Conservation (phyloP, 106 monocot species). For the Allium cepa region DNA sequence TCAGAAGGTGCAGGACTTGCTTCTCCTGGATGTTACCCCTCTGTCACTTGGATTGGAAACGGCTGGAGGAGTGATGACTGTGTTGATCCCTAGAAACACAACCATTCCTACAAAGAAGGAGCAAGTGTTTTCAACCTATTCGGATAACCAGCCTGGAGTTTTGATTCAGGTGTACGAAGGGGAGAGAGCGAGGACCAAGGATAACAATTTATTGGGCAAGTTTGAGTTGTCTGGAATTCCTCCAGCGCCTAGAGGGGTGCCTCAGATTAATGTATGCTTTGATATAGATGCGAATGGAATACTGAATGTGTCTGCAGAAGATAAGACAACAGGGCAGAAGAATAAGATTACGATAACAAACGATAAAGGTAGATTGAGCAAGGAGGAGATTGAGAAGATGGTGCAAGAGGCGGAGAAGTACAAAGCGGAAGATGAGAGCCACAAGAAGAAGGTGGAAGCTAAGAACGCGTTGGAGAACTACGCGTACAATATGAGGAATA, state of each 20-base stretch:
- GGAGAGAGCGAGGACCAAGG: conserved; percentile 32
- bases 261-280: conserved; percentile 43
- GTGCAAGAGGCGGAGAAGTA: conserved; percentile 5
- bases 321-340: conserved; percentile 36
- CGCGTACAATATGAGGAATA: too few species aligned
- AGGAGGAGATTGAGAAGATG: conserved; percentile 16
- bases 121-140: conserved; percentile 32
- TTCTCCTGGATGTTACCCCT: conserved; percentile 56
- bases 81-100: conserved; percentile 26
- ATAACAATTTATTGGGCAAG: conserved; percentile 41
- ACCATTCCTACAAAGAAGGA: conserved; percentile 26
- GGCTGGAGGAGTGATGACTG: conserved; percentile 29
- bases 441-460: conserved; percentile 1
- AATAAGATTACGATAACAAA: conserved; percentile 35
- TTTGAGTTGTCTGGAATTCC: conserved; percentile 30
- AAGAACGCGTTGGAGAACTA: conserved; percentile 4
- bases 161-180: conserved; percentile 40
- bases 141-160: conserved; percentile 26
- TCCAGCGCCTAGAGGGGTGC: conserved; percentile 26
- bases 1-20: conserved; percentile 46
- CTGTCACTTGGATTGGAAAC: conserved; percentile 25
- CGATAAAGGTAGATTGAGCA: conserved; percentile 34
- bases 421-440: not conserved
- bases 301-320: conserved; percentile 27
- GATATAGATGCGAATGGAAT: conserved; percentile 40